A percentile compares a stretch with the other conserved stretches of the same genome.
These are phyloP conservation scores for Conringia planisiliqua DNA, from an alignment of 345 rosid species.

Conservation along the genomic window DNA sequence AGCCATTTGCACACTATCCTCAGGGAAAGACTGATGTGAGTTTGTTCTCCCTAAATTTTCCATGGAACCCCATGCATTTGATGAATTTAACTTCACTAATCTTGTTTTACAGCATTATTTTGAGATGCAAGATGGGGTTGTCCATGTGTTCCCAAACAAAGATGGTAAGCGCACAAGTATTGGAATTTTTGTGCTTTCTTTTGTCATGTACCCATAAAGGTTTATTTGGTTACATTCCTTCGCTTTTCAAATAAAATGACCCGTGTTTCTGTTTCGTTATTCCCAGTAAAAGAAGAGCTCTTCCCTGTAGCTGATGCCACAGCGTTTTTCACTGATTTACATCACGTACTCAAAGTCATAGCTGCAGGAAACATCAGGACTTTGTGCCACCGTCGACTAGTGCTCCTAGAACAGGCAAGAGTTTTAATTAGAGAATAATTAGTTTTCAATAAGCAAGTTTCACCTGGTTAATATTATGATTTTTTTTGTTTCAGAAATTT, in stretches of 20 bases:
- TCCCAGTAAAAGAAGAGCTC: constrained; percentile 72
- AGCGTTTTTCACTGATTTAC: constrained; percentile 89
- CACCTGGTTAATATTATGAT: constrained; percentile 15
- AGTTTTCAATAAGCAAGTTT: constrained; percentile 1
- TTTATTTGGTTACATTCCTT: constrained; percentile 6
- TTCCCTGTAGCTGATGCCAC: constrained; percentile 93
- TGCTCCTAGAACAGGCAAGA: constrained; percentile 89
- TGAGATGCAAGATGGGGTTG: constrained; percentile 93
- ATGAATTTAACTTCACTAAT: constrained; percentile 9
- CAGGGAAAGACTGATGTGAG: constrained; percentile 83
- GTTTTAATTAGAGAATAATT: not conserved
- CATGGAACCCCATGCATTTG: not conserved
- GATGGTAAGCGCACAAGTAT: constrained; percentile 50
- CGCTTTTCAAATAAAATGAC: not conserved
- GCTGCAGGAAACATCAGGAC: constrained; percentile 94
- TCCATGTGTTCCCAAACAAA: constrained; percentile 83
- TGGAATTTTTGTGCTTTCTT: no score
- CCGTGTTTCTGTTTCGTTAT: not conserved
- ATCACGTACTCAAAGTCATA: constrained; percentile 75
- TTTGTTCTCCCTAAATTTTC: not conserved
- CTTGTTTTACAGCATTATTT: constrained; percentile 67
- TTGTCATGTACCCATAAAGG: not conserved
- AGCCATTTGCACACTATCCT: constrained; percentile 71
- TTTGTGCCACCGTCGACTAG: constrained; percentile 84
- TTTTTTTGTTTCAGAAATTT: constrained; percentile 65